Conservation (phyloP, 2,329 filamentous ascomycete species). For the Nothopassalora personata region DNA sequence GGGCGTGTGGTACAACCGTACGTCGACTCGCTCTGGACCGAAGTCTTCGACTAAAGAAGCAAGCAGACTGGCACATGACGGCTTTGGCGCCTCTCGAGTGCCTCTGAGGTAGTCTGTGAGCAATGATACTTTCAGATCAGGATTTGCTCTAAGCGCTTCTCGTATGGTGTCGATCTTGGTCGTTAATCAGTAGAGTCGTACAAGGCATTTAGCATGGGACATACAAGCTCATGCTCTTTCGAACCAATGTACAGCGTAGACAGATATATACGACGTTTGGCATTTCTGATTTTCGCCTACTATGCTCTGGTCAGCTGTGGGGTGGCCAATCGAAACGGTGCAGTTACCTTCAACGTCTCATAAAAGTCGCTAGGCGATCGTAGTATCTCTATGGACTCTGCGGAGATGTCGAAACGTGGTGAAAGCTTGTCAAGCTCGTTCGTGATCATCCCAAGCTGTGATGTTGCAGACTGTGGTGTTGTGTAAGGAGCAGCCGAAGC, state of each 20-base stretch:
- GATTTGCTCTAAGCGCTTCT: slow-evolving; percentile 67
- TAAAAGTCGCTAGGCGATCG: slow-evolving; percentile 85
- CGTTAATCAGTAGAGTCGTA: slow-evolving; percentile 3
- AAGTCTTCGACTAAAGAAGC: slow-evolving; percentile 80
- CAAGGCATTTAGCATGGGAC: slow-evolving; percentile 13
- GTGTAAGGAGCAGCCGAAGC: slow-evolving; percentile 16
- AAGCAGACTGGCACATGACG: slow-evolving; percentile 83
- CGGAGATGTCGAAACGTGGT: slow-evolving; percentile 80
- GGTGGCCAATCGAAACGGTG: neutral
- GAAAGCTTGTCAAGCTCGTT: slow-evolving; percentile 80
- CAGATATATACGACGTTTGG: slow-evolving; percentile 75
- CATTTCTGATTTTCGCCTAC: slow-evolving; percentile 73
- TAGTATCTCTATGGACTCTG: slow-evolving; percentile 74
- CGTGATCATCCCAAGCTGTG: slow-evolving; percentile 56
- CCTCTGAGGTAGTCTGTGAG: slow-evolving; percentile 87
- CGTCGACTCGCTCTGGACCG: slow-evolving; percentile 75
- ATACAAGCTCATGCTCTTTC: slow-evolving; percentile 76
- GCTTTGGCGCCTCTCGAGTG: slow-evolving; percentile 78
- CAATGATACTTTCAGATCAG: slow-evolving; percentile 75
- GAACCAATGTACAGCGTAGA: slow-evolving; percentile 98
- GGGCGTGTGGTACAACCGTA: slow-evolving; percentile 97
- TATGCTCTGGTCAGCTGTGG: slow-evolving; percentile 13
- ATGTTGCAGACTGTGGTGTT: slow-evolving; percentile 16
- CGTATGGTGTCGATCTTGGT: slow-evolving; percentile 67
- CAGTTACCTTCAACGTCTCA: slow-evolving; percentile 71